phyloP scores from a whole-genome alignment of 2,329 filamentous ascomycete species.

The Colletotrichum horii region DNA sequence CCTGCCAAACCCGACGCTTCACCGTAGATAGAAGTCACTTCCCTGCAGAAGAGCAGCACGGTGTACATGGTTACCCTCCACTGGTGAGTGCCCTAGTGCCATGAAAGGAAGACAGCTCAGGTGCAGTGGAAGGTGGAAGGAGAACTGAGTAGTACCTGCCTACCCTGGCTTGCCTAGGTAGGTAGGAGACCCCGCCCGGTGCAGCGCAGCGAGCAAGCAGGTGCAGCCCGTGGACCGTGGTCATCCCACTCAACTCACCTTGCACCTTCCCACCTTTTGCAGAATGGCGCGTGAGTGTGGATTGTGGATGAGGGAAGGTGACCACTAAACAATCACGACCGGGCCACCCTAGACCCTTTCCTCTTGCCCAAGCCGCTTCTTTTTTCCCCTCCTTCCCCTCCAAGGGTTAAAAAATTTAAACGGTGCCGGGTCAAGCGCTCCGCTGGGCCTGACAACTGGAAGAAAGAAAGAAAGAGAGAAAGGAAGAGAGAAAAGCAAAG shows the following conservation, averaged over 20 bases:
- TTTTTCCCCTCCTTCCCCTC: constrained; percentile 14
- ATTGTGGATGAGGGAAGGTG: constrained; percentile 6
- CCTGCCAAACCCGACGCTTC: constrained; percentile 2
- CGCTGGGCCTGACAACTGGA: background rate
- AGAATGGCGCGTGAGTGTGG: constrained; percentile 7
- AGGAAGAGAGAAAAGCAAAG: background rate
- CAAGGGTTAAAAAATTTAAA: background rate
- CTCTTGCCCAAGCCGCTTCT: background rate
- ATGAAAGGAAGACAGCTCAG: background rate
- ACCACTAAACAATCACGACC: background rate
- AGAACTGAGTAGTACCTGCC: background rate
- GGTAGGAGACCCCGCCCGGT: background rate
- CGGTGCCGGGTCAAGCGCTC: constrained; percentile 23
- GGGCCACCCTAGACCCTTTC: background rate
- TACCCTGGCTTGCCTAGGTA: background rate
- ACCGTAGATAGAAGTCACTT: constrained; percentile 4
- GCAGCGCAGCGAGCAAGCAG: background rate
- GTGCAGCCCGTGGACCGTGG: background rate
- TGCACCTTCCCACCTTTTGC: constrained; percentile 1
- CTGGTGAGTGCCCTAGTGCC: background rate
- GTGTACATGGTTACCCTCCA: background rate
- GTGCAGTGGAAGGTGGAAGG: background rate
- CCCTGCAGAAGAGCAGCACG: background rate
- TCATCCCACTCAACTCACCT: constrained; percentile 1
- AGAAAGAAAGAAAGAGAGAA: background rate